Base-by-base conservation (phyloP, 768 basidiomycete genomes). In the Suillus weaverae region DNA sequence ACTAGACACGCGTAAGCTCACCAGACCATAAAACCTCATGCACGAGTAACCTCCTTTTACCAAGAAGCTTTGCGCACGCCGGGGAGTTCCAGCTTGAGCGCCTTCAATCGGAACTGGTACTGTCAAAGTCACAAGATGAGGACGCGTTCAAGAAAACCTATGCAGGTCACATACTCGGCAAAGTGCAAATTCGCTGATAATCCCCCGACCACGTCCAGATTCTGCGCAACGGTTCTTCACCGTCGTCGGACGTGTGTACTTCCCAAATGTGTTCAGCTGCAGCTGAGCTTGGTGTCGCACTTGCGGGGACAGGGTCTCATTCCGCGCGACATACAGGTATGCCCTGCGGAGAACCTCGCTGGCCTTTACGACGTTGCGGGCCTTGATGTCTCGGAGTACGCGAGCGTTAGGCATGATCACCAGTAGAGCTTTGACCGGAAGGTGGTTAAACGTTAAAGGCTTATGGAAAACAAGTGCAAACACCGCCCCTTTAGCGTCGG, bases 201-300 rank as follows among this genome's bases (percentile, higher is more conserved):
- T 81, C 62, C 95, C 97, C 66, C 94, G 84, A 8, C 94, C 95
- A 64, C 88, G 83, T 1, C 97, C 97, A 10, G 92, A 88, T 76
- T 90, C 92, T 22, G 83, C 79, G 70, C 97, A 99, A 33, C 96
- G 83, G 74, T 95, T 95, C 81, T 94, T 95, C 38, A 97, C 91
- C 2, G 88, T 89, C 16, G 89, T 88, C n/a, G 93, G 91, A 44
- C 92, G 87, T 0, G 92, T 90, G 74, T 94, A 89, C 32, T 86
- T 84, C 57, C 86, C 89, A 70, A 97, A 93, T 6, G 89, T 87
- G 77, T 97, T 97, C 59, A 97, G 82, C 72, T 97, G 95, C 66
- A 99, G 80, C 76, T 97, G 95, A 18, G 97, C 97, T 69, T 95
- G 92, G 75, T 95, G 92, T 63, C 97, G 91, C 55, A 98, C 85